Percentiles rank a stretch among this genome's conserved stretches.
These are phyloP conservation scores for Candida tunisiensis DNA, from an alignment of 1,139 yeast species.

Conservation along the genomic window DNA sequence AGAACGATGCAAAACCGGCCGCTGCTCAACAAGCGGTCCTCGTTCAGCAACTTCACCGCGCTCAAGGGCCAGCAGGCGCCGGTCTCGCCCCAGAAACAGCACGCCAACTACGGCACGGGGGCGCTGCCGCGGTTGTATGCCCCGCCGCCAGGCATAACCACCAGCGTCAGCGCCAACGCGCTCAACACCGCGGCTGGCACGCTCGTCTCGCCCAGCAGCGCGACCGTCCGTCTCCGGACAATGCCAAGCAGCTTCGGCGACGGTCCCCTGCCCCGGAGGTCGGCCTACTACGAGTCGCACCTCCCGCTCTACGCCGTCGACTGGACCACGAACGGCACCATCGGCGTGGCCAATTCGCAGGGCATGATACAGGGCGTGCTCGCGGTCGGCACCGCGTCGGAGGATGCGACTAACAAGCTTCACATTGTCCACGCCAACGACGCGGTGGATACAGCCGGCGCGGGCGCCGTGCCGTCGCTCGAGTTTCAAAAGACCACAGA, in stretches of 20 bases:
- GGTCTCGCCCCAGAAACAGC: constrained; percentile 1
- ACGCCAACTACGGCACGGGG: neutral
- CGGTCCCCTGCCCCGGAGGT: constrained; percentile 4
- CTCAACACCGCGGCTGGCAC: too few species aligned
- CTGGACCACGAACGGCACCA: constrained; percentile 47
- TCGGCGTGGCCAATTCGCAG: constrained; percentile 26
- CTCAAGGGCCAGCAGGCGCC: too few species aligned
- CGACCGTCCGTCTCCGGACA: too few species aligned
- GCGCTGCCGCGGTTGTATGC: neutral
- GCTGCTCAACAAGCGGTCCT: constrained; percentile 9
- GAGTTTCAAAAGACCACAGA: constrained; percentile 35
- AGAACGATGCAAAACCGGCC: constrained; percentile 3
- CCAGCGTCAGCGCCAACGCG: neutral
- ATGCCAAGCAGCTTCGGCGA: neutral
- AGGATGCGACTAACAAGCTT: constrained; percentile 39
- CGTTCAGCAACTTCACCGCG: constrained; percentile 9
- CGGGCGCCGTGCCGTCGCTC: constrained; percentile 8
- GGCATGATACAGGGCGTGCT: too few species aligned
- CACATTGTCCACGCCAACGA: constrained; percentile 4
- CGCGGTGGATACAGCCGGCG: neutral
- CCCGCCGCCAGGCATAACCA: neutral
- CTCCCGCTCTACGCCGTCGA: constrained; percentile 53
- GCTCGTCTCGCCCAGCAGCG: too few species aligned
- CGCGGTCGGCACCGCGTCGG: constrained; percentile 55
- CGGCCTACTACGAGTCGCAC: constrained; percentile 32